phyloP scores from a whole-genome alignment of 805 yeast species.

The Myxozyma kluyveri region DNA sequence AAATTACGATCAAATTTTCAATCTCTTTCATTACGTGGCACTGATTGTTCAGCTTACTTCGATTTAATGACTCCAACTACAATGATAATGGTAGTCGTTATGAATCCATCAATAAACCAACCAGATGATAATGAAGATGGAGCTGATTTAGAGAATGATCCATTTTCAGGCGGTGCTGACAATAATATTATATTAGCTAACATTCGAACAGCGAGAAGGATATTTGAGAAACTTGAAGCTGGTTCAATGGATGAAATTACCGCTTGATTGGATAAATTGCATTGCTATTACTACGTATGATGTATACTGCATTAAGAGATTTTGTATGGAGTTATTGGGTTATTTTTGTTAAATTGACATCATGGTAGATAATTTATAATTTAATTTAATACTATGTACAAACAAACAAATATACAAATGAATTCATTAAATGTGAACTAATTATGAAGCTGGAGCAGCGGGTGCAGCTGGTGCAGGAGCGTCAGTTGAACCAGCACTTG shows the following conservation, averaged over 20 bases:
- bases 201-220: slow-evolving; percentile 39
- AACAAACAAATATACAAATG: background rate
- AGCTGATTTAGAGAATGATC: slow-evolving; percentile 21
- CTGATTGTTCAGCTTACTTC: slow-evolving; percentile 41
- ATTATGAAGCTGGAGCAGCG: no score
- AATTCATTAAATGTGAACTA: no score
- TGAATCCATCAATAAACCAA: slow-evolving; percentile 35
- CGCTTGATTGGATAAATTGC: slow-evolving; percentile 36
- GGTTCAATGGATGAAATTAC: background rate
- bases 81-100: slow-evolving; percentile 43
- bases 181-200: slow-evolving; percentile 40
- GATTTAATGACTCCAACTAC: slow-evolving; percentile 46
- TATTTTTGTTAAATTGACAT: background rate
- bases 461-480: no score
- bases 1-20: slow-evolving; percentile 83
- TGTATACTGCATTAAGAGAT: background rate
- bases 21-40: slow-evolving; percentile 66
- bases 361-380: background rate
- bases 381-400: no score
- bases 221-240: slow-evolving; percentile 39
- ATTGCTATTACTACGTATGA: slow-evolving; percentile 1
- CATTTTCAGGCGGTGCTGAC: slow-evolving; percentile 32
- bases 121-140: slow-evolving; percentile 5
- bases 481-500: no score
- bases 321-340: background rate